Conservation (phyloP, 2,329 filamentous ascomycete species). For the Penicillium rolfsii region DNA sequence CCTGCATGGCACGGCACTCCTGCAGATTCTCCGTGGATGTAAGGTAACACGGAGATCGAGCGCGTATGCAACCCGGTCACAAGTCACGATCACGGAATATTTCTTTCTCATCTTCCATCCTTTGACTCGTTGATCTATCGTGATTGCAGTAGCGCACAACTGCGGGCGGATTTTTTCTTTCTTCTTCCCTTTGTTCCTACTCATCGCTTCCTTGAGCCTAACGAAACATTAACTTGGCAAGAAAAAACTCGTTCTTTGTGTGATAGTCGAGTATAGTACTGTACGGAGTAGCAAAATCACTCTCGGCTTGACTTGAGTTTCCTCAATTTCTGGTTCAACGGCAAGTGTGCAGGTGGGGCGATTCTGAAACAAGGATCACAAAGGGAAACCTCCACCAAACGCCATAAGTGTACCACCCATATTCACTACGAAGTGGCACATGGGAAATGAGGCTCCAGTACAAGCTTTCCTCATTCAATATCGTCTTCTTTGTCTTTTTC, state of each 20-base stretch:
- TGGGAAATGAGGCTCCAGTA: not conserved
- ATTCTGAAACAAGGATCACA: not conserved
- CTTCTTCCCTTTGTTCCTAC: not conserved
- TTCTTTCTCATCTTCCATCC: not conserved
- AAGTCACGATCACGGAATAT: not conserved
- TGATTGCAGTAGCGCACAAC: conserved; percentile 1
- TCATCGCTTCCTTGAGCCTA: not conserved
- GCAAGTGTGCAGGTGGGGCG: not conserved
- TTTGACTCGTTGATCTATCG: not conserved
- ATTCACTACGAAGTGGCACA: not conserved
- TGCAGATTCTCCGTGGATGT: not conserved
- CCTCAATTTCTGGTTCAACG: not conserved
- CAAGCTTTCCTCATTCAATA: not conserved
- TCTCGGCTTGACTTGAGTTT: not conserved
- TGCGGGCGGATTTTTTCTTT: not conserved
- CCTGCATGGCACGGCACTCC: not conserved
- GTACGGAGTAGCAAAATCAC: not conserved
- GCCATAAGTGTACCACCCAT: not conserved
- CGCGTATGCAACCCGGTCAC: conserved; percentile 11
- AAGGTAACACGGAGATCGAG: conserved; percentile 5
- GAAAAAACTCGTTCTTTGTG: not conserved
- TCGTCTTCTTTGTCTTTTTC: no score
- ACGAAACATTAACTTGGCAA: not conserved
- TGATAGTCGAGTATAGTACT: not conserved
- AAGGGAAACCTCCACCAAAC: not conserved